These are phyloP conservation scores for Lentinula detonsa DNA, from an alignment of 768 basidiomycete species.

Conservation along the genomic window DNA sequence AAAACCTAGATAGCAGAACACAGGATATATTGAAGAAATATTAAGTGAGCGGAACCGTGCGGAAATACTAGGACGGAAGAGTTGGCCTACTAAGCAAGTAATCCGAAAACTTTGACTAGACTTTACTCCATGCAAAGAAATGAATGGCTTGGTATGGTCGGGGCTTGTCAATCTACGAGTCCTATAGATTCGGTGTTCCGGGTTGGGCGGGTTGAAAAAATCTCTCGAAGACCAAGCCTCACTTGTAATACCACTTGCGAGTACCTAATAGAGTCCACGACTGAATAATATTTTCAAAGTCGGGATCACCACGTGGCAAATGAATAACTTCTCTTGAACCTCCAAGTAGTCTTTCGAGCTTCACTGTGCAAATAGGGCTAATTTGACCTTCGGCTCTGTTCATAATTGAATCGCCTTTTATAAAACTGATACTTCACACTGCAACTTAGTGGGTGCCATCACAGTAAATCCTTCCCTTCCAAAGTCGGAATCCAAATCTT, in stretches of 20 bases:
- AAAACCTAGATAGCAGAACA: not conserved
- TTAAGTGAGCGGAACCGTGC: too few relatives aligned
- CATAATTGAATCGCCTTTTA: not conserved
- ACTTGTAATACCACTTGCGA: too few relatives aligned
- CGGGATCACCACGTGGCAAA: too few relatives aligned
- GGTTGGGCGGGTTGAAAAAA: not conserved
- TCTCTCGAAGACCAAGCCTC: not conserved
- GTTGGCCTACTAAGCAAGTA: too few relatives aligned
- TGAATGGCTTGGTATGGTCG: not conserved
- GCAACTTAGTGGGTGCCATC: not conserved
- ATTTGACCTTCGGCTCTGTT: not conserved
- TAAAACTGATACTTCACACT: not conserved
- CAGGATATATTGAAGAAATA: too few relatives aligned
- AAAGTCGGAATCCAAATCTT: not conserved
- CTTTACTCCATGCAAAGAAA: not conserved
- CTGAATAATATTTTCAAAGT: too few relatives aligned
- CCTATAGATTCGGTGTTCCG: not conserved
- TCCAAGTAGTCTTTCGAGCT: too few relatives aligned
- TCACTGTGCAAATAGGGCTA: not conserved
- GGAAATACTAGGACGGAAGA: too few relatives aligned
- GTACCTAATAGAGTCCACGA: too few relatives aligned
- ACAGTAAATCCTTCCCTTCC: not conserved
- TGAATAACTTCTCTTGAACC: too few relatives aligned
- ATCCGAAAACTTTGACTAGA: not conserved
- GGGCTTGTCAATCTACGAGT: not conserved